A percentile compares a stretch with the other conserved stretches of the same genome.
Conservation (phyloP, 495 filamentous ascomycete genomes). For the Xylaria longipes region DNA sequence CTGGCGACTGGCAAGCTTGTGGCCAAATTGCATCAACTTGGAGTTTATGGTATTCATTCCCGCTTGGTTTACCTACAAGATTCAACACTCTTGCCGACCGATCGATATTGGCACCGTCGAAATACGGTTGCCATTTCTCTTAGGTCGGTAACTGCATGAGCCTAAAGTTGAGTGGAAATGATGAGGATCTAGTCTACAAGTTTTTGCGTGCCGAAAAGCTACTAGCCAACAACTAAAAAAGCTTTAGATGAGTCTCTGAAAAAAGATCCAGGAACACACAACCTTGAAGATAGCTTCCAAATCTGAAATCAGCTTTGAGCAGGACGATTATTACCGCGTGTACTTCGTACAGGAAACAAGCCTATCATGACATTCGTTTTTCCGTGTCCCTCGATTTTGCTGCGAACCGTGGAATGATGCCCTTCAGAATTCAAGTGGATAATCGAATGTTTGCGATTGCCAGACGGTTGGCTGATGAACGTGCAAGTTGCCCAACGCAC, state of each 20-base stretch:
- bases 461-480: constrained; percentile 21
- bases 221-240: constrained; percentile 31
- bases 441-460: constrained; percentile 1
- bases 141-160: constrained; percentile 37
- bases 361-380: constrained; percentile 7
- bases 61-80: constrained; percentile 6
- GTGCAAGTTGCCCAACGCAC: constrained; percentile 19
- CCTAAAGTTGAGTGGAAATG: constrained; percentile 28
- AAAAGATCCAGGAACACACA: constrained; percentile 36
- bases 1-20: constrained; percentile 8
- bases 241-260: constrained; percentile 37
- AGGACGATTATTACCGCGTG: constrained; percentile 23
- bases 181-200: constrained; percentile 41
- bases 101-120: constrained; percentile 42
- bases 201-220: constrained; percentile 37
- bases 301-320: constrained; percentile 40
- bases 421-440: constrained; percentile 13
- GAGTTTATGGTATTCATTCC: constrained; percentile 17
- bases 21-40: constrained; percentile 18
- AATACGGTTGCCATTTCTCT: constrained; percentile 36
- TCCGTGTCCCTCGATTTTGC: neutral
- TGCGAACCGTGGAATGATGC: constrained; percentile 19
- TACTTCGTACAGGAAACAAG: constrained; percentile 1
- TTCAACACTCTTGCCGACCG: constrained; percentile 30
- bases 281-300: constrained; percentile 44